phyloP scores from a whole-genome alignment of 163 green algal genomes.

The Chlorella variabilis region DNA sequence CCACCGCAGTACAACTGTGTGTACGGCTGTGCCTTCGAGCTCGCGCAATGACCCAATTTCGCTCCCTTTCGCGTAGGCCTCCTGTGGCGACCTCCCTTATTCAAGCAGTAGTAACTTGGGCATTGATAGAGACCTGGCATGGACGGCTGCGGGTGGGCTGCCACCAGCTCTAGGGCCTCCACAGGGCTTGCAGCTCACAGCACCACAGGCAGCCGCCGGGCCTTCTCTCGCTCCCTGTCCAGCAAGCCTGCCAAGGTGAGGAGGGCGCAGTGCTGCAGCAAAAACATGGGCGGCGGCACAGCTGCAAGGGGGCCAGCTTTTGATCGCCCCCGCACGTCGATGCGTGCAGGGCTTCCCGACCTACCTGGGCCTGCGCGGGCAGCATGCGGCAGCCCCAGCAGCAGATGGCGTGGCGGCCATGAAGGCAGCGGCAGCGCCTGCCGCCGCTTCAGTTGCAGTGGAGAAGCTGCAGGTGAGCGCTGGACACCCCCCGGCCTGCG shows the following conservation, averaged over 20 bases:
- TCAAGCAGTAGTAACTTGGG: not conserved
- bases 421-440: not conserved
- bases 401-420: conserved; percentile 10
- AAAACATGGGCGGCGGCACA: too few relatives aligned
- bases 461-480: not conserved
- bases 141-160: not conserved
- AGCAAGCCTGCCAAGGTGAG: too few relatives aligned
- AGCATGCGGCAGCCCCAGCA: not conserved
- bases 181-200: not conserved
- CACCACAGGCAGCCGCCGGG: not conserved
- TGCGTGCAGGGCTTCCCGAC: conserved; percentile 17
- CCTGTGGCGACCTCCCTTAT: too few relatives aligned
- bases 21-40: too few relatives aligned
- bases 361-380: not conserved
- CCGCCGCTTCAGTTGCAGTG: not conserved
- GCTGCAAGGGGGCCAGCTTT: too few relatives aligned
- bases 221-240: conserved; percentile 1
- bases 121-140: not conserved
- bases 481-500: too few relatives aligned
- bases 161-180: conserved; percentile 17
- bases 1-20: too few relatives aligned
- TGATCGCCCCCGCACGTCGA: not conserved
- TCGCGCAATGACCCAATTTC: too few relatives aligned
- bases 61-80: too few relatives aligned
- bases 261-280: too few relatives aligned